These are phyloP conservation scores for Candida oleophila DNA, from an alignment of 805 yeast species.

Conservation along the genomic window DNA sequence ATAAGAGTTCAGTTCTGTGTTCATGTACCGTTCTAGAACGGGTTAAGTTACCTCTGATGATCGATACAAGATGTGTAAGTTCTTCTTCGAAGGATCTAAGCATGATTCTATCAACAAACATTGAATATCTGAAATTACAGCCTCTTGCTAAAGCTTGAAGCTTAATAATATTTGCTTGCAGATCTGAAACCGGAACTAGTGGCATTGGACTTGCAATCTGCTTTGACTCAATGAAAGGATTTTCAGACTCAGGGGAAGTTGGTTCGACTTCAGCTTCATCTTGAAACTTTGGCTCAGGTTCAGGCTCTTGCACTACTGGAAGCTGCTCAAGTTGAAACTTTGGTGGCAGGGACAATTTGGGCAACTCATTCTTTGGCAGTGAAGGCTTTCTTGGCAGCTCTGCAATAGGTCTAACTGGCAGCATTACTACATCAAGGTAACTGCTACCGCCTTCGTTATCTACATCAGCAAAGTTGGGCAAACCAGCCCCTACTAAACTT, in stretches of 20 bases:
- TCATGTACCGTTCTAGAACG: conserved; percentile 30
- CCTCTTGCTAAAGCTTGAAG: conserved; percentile 76
- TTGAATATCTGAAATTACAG: conserved; percentile 58
- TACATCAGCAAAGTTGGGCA: conserved; percentile 70
- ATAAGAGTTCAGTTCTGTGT: conserved; percentile 32
- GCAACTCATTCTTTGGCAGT: neutral
- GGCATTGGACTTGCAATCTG: neutral
- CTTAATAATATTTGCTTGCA: conserved; percentile 34
- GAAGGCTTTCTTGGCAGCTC: neutral
- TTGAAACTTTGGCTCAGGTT: neutral
- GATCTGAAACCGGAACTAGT: conserved; percentile 1
- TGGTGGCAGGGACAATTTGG: neutral
- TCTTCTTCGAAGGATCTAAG: conserved; percentile 55
- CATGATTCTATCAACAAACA: conserved; percentile 63
- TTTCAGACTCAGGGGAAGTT: neutral
- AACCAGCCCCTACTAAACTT: conserved; percentile 60
- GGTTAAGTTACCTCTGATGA: conserved; percentile 48
- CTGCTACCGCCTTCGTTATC: conserved; percentile 25
- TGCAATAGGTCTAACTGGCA: neutral
- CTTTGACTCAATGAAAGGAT: neutral
- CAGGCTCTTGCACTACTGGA: neutral
- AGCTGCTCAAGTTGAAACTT: neutral
- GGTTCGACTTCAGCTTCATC: neutral
- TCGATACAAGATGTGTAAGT: conserved; percentile 47
- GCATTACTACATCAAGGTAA: conserved; percentile 17